A percentile compares a stretch with the other conserved stretches of the same genome.
Conservation (phyloP, 2,329 filamentous ascomycete genomes). For the Fusarium mundagurra region DNA sequence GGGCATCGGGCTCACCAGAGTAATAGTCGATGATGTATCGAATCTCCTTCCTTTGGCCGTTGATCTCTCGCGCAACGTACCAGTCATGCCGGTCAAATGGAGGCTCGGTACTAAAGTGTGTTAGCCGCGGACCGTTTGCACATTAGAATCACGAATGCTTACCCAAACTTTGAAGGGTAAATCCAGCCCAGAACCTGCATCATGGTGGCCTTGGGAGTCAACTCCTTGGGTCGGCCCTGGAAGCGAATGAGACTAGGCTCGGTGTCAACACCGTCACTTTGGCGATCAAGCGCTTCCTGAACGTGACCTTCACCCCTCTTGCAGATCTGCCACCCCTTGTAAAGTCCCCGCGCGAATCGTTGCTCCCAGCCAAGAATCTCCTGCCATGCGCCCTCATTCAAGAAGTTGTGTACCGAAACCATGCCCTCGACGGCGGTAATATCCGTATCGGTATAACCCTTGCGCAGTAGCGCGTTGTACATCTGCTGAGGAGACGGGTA, state of each 20-base stretch:
- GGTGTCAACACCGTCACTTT: slow-evolving; percentile 62
- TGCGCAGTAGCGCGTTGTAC: slow-evolving; percentile 97
- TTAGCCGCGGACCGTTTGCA: slow-evolving; percentile 20
- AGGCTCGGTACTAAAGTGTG: slow-evolving; percentile 70
- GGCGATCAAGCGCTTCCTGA: slow-evolving; percentile 55
- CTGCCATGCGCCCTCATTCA: slow-evolving; percentile 96
- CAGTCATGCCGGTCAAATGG: slow-evolving; percentile 98
- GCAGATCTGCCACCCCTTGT: slow-evolving; percentile 77
- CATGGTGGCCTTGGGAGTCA: slow-evolving; percentile 91
- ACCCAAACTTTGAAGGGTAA: slow-evolving; percentile 84
- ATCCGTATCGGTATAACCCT: slow-evolving; percentile 95
- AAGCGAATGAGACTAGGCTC: slow-evolving; percentile 85
- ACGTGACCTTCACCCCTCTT: slow-evolving; percentile 75
- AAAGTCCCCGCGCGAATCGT: slow-evolving; percentile 80
- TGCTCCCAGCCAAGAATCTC: slow-evolving; percentile 96
- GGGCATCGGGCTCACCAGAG: slow-evolving; percentile 80
- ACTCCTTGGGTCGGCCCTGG: slow-evolving; percentile 86
- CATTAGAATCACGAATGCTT: slow-evolving; percentile 46
- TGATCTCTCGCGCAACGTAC: slow-evolving; percentile 81
- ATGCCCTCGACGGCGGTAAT: slow-evolving; percentile 93
- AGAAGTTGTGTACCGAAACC: slow-evolving; percentile 97
- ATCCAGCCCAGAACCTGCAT: slow-evolving; percentile 81
- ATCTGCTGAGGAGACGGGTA: slow-evolving; percentile 99
- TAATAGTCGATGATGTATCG: slow-evolving; percentile 99
- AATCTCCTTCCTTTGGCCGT: slow-evolving; percentile 77